A percentile compares a stretch with the other conserved stretches of the same genome.
phyloP scores from a whole-genome alignment of 192 early-diverging fungal species.

The Rhizophagus sp. region DNA sequence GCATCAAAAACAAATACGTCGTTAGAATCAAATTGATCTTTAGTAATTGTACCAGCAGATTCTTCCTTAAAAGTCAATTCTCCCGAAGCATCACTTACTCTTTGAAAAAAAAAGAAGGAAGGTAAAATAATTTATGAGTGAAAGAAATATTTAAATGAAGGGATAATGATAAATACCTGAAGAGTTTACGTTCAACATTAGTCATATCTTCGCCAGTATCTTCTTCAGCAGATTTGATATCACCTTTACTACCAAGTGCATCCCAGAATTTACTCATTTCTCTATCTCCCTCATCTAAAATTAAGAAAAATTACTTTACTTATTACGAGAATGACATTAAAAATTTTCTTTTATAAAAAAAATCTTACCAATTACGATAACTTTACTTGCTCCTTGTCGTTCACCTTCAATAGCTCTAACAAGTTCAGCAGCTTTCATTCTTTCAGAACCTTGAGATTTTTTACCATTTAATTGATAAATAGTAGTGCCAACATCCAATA shows the following conservation, averaged over 20 bases:
- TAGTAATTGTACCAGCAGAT: constrained; percentile 45
- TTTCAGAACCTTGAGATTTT: constrained; percentile 62
- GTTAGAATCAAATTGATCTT: constrained; percentile 53
- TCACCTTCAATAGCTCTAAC: constrained; percentile 60
- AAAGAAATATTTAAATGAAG: constrained; percentile 24
- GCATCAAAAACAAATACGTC: constrained; percentile 74
- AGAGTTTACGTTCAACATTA: constrained; percentile 47
- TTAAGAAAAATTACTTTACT: background rate
- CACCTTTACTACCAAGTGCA: constrained; percentile 63
- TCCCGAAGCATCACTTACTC: constrained; percentile 42
- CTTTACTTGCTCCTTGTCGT: constrained; percentile 56
- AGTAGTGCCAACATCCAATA: constrained; percentile 67
- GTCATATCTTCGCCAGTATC: constrained; percentile 38
- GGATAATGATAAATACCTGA: constrained; percentile 45
- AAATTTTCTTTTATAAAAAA: background rate
- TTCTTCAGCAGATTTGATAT: constrained; percentile 54
- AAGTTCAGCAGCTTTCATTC: constrained; percentile 69
- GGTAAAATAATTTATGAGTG: constrained; percentile 14
- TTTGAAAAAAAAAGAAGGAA: background rate
- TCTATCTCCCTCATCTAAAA: constrained; percentile 58
- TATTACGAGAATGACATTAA: background rate
- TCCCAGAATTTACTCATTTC: constrained; percentile 63
- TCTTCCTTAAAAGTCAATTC: constrained; percentile 56
- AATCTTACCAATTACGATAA: constrained; percentile 63
- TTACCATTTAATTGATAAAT: constrained; percentile 74